These are phyloP conservation scores for Pseudoturritis turrita DNA, from an alignment of 345 rosid genomes.

Conservation along the genomic window DNA sequence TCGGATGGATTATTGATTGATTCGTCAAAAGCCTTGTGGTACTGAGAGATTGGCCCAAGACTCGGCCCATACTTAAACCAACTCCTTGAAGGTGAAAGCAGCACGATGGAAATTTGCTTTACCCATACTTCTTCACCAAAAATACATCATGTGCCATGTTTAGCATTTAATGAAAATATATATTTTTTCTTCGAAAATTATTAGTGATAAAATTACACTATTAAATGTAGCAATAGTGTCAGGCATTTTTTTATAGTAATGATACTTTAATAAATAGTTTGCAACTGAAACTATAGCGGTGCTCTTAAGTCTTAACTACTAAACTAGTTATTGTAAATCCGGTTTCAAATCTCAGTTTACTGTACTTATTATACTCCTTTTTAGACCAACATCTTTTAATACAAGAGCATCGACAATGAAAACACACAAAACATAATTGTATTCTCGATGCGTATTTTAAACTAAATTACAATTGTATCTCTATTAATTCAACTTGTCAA, in stretches of 20 bases:
- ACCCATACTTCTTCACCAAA: constrained; percentile 22
- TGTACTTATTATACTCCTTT: no score
- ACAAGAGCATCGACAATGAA: no score
- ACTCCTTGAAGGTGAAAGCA: not conserved
- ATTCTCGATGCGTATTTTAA: no score
- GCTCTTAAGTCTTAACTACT: not conserved
- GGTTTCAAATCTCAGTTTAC: not conserved
- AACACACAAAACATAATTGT: no score
- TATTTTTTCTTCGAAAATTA: not conserved
- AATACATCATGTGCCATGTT: constrained; percentile 21
- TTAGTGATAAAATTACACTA: not conserved
- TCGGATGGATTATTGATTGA: no score
- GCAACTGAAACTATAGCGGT: not conserved
- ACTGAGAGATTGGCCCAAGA: not conserved
- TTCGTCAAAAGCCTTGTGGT: no score
- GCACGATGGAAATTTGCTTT: not conserved
- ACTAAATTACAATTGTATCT: no score
- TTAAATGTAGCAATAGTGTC: constrained; percentile 4
- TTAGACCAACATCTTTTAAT: no score
- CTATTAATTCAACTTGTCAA: no score
- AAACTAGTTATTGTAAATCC: not conserved
- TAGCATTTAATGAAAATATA: constrained; percentile 17
- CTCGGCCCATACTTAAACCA: not conserved
- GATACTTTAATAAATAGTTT: not conserved
- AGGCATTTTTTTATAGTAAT: not conserved